phyloP scores from a whole-genome alignment of 1,284 basidiomycete species.

The Xerocomus minutiporus region DNA sequence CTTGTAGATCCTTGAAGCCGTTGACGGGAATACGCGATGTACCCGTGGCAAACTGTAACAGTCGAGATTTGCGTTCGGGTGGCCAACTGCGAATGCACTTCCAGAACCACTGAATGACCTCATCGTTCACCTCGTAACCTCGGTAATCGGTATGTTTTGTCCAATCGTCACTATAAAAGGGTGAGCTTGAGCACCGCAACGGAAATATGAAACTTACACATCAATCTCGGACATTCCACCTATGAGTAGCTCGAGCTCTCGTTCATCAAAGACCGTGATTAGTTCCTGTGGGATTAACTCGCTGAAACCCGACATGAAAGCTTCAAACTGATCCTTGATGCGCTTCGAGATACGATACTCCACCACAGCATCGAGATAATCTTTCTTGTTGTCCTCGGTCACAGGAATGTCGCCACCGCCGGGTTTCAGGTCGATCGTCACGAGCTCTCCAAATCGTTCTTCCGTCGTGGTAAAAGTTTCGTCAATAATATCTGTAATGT shows the following conservation, averaged over 20 bases:
- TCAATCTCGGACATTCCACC: constrained; percentile 97
- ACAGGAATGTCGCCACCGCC: constrained; percentile 79
- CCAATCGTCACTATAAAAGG: constrained; percentile 59
- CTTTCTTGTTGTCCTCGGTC: constrained; percentile 93
- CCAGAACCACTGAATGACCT: constrained; percentile 98
- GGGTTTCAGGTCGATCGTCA: constrained; percentile 84
- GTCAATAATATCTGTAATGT: constrained; percentile 87
- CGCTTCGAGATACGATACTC: constrained; percentile 89
- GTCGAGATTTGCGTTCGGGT: constrained; percentile 84
- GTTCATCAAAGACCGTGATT: constrained; percentile 93
- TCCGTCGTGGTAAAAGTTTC: constrained; percentile 89
- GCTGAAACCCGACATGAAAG: constrained; percentile 93
- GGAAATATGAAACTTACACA: constrained; percentile 47
- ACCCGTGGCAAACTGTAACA: constrained; percentile 90
- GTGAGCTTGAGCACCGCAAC: constrained; percentile 1
- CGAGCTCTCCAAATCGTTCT: constrained; percentile 91
- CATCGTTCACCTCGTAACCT: constrained; percentile 71
- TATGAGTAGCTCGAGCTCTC: constrained; percentile 88
- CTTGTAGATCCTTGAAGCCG: constrained; percentile 93
- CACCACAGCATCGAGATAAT: constrained; percentile 87
- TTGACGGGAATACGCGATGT: constrained; percentile 91
- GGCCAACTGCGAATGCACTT: constrained; percentile 91
- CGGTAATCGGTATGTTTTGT: constrained; percentile 75
- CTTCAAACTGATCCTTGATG: constrained; percentile 93
- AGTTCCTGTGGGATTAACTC: constrained; percentile 92